phyloP scores from a whole-genome alignment of 495 filamentous ascomycete species.

The Penicillium paxilli region DNA sequence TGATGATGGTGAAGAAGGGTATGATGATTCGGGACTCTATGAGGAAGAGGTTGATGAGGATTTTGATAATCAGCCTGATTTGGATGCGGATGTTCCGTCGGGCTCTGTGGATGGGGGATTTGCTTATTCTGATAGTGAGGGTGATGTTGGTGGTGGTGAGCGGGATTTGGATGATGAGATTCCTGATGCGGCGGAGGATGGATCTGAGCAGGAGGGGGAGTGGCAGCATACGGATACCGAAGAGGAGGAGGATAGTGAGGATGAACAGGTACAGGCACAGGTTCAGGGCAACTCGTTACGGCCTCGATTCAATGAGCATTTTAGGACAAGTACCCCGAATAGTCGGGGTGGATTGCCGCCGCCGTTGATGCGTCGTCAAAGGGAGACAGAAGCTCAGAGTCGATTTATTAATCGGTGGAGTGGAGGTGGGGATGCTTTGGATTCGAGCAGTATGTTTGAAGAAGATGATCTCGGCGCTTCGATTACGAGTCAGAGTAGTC shows the following conservation, averaged over 20 bases:
- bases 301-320: conserved; percentile 26
- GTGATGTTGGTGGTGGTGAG: conserved; percentile 25
- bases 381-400: conserved; percentile 44
- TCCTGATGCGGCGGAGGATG: conserved; percentile 39
- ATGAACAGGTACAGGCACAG: conserved; percentile 34
- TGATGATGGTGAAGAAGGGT: no score
- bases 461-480: conserved; percentile 46
- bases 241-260: conserved; percentile 57
- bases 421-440: conserved; percentile 43
- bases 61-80: conserved; percentile 43
- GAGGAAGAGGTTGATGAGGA: conserved; percentile 34
- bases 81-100: conserved; percentile 49
- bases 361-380: conserved; percentile 12
- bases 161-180: conserved; percentile 46
- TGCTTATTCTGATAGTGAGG: conserved; percentile 4
- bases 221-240: conserved; percentile 82
- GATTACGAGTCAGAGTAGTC: conserved; percentile 41
- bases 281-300: conserved; percentile 23
- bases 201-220: conserved; percentile 37
- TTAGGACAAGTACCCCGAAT: conserved; percentile 43
- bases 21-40: conserved; percentile 38
- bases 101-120: conserved; percentile 30
- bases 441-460: conserved; percentile 42
- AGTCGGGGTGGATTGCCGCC: conserved; percentile 32
- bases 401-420: conserved; percentile 49